Conservation (phyloP, 2,329 filamentous ascomycete genomes). For the Ophiostoma perfectum region DNA sequence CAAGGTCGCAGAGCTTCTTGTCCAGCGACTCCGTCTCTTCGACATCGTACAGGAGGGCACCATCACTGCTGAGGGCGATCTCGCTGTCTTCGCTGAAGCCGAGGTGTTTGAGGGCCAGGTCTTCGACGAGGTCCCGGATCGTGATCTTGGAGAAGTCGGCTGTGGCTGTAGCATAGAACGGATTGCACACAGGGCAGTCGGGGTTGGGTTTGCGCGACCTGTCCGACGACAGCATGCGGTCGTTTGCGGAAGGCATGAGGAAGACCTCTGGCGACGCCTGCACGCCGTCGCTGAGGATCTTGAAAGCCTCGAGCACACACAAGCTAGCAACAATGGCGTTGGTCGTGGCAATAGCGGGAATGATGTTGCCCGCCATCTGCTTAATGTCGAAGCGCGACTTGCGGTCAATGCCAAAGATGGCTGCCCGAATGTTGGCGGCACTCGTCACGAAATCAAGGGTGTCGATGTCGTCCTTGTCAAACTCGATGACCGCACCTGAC, state of each 20-base stretch:
- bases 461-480: constrained; percentile 95
- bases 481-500: constrained; percentile 60
- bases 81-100: constrained; percentile 69
- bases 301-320: constrained; percentile 88
- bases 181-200: constrained; percentile 76
- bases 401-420: constrained; percentile 79
- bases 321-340: constrained; percentile 94
- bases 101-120: constrained; percentile 62
- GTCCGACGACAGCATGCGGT: constrained; percentile 55
- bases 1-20: constrained; percentile 74
- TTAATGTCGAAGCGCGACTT: constrained; percentile 96
- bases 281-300: constrained; percentile 59
- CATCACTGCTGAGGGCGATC: constrained; percentile 68
- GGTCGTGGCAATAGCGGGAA: constrained; percentile 94
- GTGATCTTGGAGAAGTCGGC: constrained; percentile 69
- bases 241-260: constrained; percentile 61
- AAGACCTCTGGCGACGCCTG: constrained; percentile 55
- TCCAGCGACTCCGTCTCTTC: constrained; percentile 81
- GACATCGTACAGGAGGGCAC: constrained; percentile 77
- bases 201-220: constrained; percentile 62
- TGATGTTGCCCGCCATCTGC: constrained; percentile 99
- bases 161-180: constrained; percentile 56
- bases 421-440: constrained; percentile 81
- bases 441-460: constrained; percentile 92
- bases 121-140: constrained; percentile 71